Conservation (phyloP, 768 basidiomycete species). For the Auricularia auricula-judae region DNA sequence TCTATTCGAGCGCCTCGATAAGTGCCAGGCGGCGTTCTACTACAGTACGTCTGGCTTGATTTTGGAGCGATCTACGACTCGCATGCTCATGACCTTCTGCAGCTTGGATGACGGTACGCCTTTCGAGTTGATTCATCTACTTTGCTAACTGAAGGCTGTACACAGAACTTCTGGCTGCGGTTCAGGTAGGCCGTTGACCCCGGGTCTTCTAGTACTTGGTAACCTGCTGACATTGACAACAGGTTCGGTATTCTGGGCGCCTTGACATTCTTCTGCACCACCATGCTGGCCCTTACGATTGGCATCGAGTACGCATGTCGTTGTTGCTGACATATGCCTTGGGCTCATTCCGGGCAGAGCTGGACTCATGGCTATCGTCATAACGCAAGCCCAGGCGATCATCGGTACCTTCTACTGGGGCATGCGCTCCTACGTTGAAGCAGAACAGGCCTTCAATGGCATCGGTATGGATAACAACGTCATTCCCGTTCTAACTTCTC, state of each 20-base stretch:
- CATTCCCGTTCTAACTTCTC: background rate
- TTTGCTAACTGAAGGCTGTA: too few species aligned
- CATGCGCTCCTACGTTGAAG: background rate
- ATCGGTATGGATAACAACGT: background rate
- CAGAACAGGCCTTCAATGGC: background rate
- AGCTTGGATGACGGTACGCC: background rate
- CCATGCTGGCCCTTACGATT: slow-evolving; percentile 18
- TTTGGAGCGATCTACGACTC: too few species aligned
- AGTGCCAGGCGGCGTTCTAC: slow-evolving; percentile 1
- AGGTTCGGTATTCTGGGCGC: slow-evolving; percentile 25
- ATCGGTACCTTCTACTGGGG: background rate
- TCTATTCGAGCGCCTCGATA: slow-evolving; percentile 2
- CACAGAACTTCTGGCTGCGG: background rate
- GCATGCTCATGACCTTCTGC: background rate
- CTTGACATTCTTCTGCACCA: slow-evolving; percentile 20
- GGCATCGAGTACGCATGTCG: background rate
- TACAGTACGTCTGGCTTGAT: background rate
- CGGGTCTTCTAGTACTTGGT: slow-evolving; percentile 3
- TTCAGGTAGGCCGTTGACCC: slow-evolving; percentile 16
- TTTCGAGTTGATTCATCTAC: background rate
- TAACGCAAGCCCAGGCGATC: slow-evolving; percentile 10
- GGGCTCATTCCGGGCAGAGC: slow-evolving; percentile 6
- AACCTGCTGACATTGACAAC: background rate
- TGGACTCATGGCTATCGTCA: slow-evolving; percentile 19
- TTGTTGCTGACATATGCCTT: background rate